phyloP scores from a whole-genome alignment of 805 yeast species.

The Saccharomycopsis guyanensis region DNA sequence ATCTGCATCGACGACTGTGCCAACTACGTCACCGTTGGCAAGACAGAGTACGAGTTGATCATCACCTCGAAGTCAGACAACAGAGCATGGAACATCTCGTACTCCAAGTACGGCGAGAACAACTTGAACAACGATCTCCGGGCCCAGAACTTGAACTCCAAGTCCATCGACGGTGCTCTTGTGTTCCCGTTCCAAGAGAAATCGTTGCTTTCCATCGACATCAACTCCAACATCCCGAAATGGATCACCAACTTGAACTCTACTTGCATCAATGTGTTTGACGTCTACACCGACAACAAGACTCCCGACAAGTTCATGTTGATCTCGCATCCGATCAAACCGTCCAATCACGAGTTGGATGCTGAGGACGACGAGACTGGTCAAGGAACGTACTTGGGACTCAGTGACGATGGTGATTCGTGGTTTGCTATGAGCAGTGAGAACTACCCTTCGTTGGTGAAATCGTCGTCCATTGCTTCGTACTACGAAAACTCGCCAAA shows the following conservation, averaged over 20 bases:
- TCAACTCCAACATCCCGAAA: slow-evolving; percentile 57
- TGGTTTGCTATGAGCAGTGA: slow-evolving; percentile 84
- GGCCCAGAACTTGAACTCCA: slow-evolving; percentile 37
- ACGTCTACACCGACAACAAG: slow-evolving; percentile 39
- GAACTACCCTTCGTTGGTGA: slow-evolving; percentile 74
- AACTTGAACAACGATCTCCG: slow-evolving; percentile 51
- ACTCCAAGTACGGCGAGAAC: slow-evolving; percentile 88
- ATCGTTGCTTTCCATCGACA: slow-evolving; percentile 68
- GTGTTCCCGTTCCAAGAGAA: slow-evolving; percentile 81
- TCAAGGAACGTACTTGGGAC: slow-evolving; percentile 55
- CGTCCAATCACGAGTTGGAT: slow-evolving; percentile 23
- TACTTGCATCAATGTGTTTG: slow-evolving; percentile 72
- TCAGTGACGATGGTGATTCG: slow-evolving; percentile 45
- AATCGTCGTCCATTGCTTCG: slow-evolving; percentile 67
- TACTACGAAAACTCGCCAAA: slow-evolving; percentile 35
- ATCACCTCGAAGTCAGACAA: slow-evolving; percentile 64
- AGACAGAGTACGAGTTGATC: slow-evolving; percentile 60
- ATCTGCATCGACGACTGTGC: slow-evolving; percentile 23
- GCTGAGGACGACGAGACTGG: slow-evolving; percentile 18
- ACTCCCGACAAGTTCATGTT: slow-evolving; percentile 37
- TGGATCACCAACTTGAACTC: slow-evolving; percentile 76
- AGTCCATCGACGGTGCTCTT: slow-evolving; percentile 64
- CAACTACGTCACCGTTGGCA: slow-evolving; percentile 52
- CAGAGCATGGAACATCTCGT: slow-evolving; percentile 72
- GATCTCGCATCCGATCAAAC: slow-evolving; percentile 59